Percentiles rank a stretch among this genome's conserved stretches.
Conservation (phyloP, 2,329 filamentous ascomycete species). For the Cercospora nicotianae region DNA sequence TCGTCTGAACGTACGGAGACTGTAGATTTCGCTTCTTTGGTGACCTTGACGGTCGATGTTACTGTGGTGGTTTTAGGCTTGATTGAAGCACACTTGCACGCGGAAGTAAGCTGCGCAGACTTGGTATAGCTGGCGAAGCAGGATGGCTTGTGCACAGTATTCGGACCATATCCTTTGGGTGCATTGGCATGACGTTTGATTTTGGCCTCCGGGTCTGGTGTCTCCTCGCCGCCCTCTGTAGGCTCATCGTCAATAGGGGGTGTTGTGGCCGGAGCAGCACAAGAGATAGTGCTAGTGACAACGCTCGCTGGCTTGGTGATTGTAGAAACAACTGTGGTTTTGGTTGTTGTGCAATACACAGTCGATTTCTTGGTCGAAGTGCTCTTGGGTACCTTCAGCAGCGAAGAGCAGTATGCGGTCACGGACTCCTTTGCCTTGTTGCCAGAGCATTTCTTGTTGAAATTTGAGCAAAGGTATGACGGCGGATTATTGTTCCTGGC, state of each 20-base stretch:
- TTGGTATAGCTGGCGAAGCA: constrained; percentile 6
- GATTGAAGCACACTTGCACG: constrained; percentile 10
- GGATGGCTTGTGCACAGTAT: constrained; percentile 5
- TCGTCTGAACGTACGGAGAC: background rate
- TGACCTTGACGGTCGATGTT: constrained; percentile 1
- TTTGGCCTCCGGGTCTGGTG: background rate
- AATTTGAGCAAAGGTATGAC: constrained; percentile 11
- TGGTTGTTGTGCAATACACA: background rate
- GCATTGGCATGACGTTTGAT: background rate
- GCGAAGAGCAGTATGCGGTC: constrained; percentile 14
- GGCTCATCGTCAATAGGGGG: background rate
- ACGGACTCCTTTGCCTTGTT: constrained; percentile 6
- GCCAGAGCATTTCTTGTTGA: constrained; percentile 1
- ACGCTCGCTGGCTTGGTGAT: background rate
- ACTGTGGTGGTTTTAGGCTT: constrained; percentile 5
- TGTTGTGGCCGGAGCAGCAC: background rate
- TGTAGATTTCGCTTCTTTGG: background rate
- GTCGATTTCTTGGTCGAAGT: constrained; percentile 5
- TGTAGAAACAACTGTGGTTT: background rate
- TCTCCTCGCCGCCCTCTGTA: background rate
- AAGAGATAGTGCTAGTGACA: constrained; percentile 12
- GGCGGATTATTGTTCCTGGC: background rate
- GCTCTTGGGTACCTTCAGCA: background rate
- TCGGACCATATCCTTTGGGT: constrained; percentile 1
- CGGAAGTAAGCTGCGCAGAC: constrained; percentile 1